These are phyloP conservation scores for Botryotinia convoluta DNA, from an alignment of 2,329 filamentous ascomycete genomes.

Conservation along the genomic window DNA sequence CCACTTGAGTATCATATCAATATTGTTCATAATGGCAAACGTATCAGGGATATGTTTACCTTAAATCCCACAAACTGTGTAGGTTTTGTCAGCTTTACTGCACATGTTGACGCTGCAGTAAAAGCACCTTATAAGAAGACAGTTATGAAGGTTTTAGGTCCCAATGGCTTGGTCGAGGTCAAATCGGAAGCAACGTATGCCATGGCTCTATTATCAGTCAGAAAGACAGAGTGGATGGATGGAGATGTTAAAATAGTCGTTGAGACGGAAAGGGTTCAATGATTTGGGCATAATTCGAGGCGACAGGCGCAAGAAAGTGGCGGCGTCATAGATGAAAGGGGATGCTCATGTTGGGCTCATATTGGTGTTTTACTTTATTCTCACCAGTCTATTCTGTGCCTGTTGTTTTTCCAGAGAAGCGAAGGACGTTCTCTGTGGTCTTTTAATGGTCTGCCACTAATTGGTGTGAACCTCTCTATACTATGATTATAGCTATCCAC, in stretches of 20 bases:
- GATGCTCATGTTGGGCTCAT: not conserved
- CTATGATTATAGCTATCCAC: not conserved
- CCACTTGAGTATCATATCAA: slow-evolving; percentile 31
- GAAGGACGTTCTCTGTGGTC: not conserved
- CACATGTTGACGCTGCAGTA: slow-evolving; percentile 29
- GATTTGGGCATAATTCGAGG: not conserved
- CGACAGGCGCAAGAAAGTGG: not conserved
- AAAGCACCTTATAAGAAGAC: slow-evolving; percentile 24
- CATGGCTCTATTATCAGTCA: slow-evolving; percentile 26
- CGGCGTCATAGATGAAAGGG: not conserved
- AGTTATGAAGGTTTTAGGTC: slow-evolving; percentile 30
- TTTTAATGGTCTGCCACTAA: slow-evolving; percentile 13
- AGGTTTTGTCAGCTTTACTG: slow-evolving; percentile 31
- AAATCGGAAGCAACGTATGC: slow-evolving; percentile 31
- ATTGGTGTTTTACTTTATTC: not conserved
- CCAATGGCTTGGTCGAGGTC: slow-evolving; percentile 30
- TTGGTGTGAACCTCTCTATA: slow-evolving; percentile 11
- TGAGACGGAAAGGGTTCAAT: slow-evolving; percentile 24
- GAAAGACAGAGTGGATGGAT: slow-evolving; percentile 37
- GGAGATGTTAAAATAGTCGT: slow-evolving; percentile 33
- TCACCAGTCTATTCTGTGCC: not conserved
- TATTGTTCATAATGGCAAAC: slow-evolving; percentile 29
- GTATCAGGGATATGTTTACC: slow-evolving; percentile 27
- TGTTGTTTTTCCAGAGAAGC: not conserved
- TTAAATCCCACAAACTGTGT: slow-evolving; percentile 29